Base-by-base conservation (phyloP, 495 filamentous ascomycete species). In the Aspergillus saccharolyticus region DNA sequence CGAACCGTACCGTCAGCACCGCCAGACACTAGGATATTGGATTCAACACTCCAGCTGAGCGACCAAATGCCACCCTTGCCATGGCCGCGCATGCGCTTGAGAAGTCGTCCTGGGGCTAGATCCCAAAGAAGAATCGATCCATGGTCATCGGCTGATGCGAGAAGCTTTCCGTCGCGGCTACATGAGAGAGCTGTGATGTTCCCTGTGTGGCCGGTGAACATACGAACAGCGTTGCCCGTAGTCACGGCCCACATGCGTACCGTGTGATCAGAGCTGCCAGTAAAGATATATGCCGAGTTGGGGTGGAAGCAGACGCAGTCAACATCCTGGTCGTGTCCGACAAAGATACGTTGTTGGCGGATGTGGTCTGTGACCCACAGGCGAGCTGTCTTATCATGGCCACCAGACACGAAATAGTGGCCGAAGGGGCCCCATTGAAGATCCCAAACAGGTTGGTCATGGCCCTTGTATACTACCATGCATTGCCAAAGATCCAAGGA, bases 231-330 rank as follows among this genome's bases (percentile, higher is more conserved):
- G 55, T 85, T 85, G 19, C 94, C 94, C 8, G 83, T 90, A 1
- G 79, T 76, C n/a, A 96, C 78, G n/a, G 89, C 83, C 93, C 94
- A 98, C 92, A 98, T 97, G 18, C 94, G 86, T 19, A 97, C 89
- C 0, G 91, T 91, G 72, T 89, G 89, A 70, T 98, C 94, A 46
- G 80, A 85, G 50, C 88, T 91, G 0, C 87, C 90, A 1, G 94
- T 96, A 74, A 97, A 96, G 49, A 96, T 74, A 61, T 97, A 97
- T 4, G 85, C 83, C 7, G 87, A 89, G 68, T 97, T 98, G 2
- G 93, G 91, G 64, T 98, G 94, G 80, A 91, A 98, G 16, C 85
- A 81, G 19, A 97, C 76, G 43, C 82, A 82, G 60, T 94, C 93
- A 21, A 96, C 89, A 63, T 89, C 85, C 39, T 88, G 87, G 55